Evolutionary conservation across 2,329 filamentous ascomycete genomes (phyloP).

Genomic region (Phaeosphaeriaceae sp.): DNA sequence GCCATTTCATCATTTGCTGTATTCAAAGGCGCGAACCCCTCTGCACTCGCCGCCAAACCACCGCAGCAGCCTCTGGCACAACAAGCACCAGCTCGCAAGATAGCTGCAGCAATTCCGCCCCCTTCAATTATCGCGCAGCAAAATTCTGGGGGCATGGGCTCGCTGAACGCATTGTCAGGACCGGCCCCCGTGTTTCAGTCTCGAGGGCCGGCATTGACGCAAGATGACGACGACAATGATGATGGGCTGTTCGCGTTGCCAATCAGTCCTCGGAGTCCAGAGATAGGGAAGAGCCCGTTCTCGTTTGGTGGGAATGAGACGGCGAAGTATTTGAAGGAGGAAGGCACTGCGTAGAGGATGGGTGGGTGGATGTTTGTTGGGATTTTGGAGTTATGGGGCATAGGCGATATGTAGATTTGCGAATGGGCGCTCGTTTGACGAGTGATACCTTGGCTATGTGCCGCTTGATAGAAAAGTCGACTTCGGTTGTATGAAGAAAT

Average conservation of each 20-base stretch:
- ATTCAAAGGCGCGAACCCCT: constrained; percentile 59
- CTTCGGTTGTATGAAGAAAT: neutral
- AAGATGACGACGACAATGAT: constrained; percentile 63
- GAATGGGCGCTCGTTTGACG: neutral
- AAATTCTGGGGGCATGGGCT: constrained; percentile 49
- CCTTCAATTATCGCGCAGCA: constrained; percentile 51
- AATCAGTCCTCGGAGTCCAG: constrained; percentile 84
- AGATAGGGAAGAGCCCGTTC: constrained; percentile 86
- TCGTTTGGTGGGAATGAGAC: constrained; percentile 56
- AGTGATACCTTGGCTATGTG: constrained; percentile 23
- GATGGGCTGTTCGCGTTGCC: constrained; percentile 89
- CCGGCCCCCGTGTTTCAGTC: constrained; percentile 38
- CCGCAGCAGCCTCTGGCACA: constrained; percentile 44
- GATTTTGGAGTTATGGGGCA: constrained; percentile 1
- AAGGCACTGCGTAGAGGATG: constrained; percentile 32
- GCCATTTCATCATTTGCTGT: constrained; percentile 67
- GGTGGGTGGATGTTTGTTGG: constrained; percentile 12
- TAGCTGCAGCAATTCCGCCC: constrained; percentile 44
- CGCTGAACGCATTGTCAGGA: constrained; percentile 53
- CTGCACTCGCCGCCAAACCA: constrained; percentile 51
- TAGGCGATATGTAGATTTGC: neutral
- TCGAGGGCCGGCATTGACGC: constrained; percentile 34
- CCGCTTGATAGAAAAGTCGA: constrained; percentile 6
- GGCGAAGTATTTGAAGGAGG: constrained; percentile 39
- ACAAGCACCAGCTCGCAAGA: constrained; percentile 36